Base-by-base conservation (phyloP, 176 grass and related monocot species). In the Themeda triandra region DNA sequence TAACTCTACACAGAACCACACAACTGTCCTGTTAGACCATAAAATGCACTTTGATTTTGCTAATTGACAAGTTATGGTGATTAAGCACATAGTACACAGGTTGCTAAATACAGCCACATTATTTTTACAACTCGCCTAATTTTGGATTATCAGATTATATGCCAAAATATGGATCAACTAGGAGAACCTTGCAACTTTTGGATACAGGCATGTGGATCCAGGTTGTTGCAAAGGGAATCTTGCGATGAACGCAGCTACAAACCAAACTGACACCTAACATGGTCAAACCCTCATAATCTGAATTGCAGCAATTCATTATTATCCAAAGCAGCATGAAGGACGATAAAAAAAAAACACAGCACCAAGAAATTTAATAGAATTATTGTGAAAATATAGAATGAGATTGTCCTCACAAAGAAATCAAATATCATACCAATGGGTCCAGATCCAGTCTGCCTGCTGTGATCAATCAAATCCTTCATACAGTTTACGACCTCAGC, bases 391-490 rank as follows among this genome's bases (percentile, higher is more conserved):
- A 13, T 46, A 68, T 14, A 80, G 54, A 28, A 68, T 82, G 27
- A 36, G 35, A 82, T 56, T 71, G 58, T 30, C 11, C 29, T 11
- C 65, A 63, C 2, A 66, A 80, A 62, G 63, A 71, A 27, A 46
- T 23, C 33, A 58, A 29, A 77, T 69, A 66, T 2, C 80, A 37
- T 94, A 98, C 96, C 85, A 53, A 90, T 98, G 32, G 96, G 96
- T 80, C 96, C 96, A 73, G 91, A 90, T 73, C 85, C 89, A 86
- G 89, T 93, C 75, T 98, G 87, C 63, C 89, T 91, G 85, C 96
- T 95, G 58, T 95, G 90, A 87, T 98, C 93, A 90, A 98, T 98
- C 82, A 98, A 86, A 91, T 98, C 96, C 80, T 98, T 98, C 96
- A 98, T 98, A 76, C 96, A 93, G 65, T 98, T 98, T 27, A 95